Evolutionary conservation across 192 early-diverging fungal species (phyloP).

Genomic region (Podila minutissima): DNA sequence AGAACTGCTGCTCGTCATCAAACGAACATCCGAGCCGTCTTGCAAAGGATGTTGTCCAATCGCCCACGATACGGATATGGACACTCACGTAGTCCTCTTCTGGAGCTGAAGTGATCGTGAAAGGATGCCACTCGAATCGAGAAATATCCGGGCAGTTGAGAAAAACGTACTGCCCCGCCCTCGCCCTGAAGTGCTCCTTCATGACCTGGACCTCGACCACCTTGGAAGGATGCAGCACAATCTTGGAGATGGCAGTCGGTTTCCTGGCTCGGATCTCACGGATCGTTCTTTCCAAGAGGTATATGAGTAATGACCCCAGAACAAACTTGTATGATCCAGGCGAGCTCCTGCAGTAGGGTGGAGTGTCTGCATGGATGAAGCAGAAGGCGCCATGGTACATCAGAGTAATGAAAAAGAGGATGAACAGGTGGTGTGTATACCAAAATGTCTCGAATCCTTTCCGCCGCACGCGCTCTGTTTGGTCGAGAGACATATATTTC

Average conservation of each 20-base stretch:
- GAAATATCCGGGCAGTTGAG: constrained; percentile 78
- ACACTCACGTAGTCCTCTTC: constrained; percentile 81
- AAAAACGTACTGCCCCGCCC: constrained; percentile 81
- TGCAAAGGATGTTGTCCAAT: constrained; percentile 71
- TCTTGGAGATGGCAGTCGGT: constrained; percentile 79
- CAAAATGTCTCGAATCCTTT: constrained; percentile 84
- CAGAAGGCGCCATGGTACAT: constrained; percentile 89
- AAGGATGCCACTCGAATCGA: constrained; percentile 79
- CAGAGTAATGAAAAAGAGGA: constrained; percentile 83
- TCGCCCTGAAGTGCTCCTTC: constrained; percentile 52
- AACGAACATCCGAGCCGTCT: constrained; percentile 67
- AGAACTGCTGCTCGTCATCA: constrained; percentile 15
- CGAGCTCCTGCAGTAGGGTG: constrained; percentile 75
- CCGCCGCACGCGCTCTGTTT: constrained; percentile 49
- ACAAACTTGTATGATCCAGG: constrained; percentile 87
- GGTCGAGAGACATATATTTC: too few species aligned
- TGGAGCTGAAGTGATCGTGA: constrained; percentile 76
- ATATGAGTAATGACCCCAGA: constrained; percentile 70
- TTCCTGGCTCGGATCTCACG: constrained; percentile 76
- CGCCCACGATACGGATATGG: constrained; percentile 79
- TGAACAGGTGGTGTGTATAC: constrained; percentile 89
- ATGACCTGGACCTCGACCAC: constrained; percentile 80
- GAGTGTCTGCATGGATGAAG: constrained; percentile 74
- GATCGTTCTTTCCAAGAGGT: constrained; percentile 75
- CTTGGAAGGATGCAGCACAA: constrained; percentile 84